Conservation (phyloP, 1,284 basidiomycete species). For the Apiotrichum mycotoxinovorans region DNA sequence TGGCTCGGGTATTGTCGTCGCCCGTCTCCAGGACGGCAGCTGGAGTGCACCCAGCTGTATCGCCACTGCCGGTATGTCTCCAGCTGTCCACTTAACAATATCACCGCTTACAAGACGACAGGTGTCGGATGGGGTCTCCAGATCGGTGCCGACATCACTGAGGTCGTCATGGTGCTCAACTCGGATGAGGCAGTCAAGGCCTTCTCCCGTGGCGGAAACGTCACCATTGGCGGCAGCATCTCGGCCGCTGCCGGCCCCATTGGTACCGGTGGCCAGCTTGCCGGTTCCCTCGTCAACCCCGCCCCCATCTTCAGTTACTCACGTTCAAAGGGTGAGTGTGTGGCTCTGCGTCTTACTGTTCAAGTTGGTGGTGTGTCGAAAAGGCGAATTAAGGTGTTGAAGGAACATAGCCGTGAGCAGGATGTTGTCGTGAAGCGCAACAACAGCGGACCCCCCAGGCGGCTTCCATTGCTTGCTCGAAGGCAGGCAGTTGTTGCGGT, state of each 20-base stretch:
- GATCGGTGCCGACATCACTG: slow-evolving; percentile 69
- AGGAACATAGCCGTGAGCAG: no score
- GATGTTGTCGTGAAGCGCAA: no score
- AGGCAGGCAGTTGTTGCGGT: no score
- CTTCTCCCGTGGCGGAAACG: slow-evolving; percentile 91
- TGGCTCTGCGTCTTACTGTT: background rate
- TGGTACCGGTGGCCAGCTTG: slow-evolving; percentile 88
- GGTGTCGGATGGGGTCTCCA: slow-evolving; percentile 91
- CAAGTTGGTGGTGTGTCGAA: background rate
- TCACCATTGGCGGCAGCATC: slow-evolving; percentile 84
- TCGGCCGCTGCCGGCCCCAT: slow-evolving; percentile 85
- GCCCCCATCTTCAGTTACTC: slow-evolving; percentile 98
- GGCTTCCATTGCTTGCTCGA: no score
- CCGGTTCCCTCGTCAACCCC: slow-evolving; percentile 82
- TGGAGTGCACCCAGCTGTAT: slow-evolving; percentile 98
- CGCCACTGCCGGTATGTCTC: slow-evolving; percentile 72
- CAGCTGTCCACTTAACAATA: background rate
- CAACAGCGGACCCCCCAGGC: no score
- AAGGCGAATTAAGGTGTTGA: no score
- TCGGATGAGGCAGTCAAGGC: slow-evolving; percentile 92
- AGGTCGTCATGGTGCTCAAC: slow-evolving; percentile 83
- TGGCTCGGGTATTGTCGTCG: slow-evolving; percentile 90
- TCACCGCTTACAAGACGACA: background rate
- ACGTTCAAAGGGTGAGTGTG: slow-evolving; percentile 75
- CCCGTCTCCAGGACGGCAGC: slow-evolving; percentile 88